phyloP scores from a whole-genome alignment of 2,329 filamentous ascomycete genomes.

The Cladosporium sp. region DNA sequence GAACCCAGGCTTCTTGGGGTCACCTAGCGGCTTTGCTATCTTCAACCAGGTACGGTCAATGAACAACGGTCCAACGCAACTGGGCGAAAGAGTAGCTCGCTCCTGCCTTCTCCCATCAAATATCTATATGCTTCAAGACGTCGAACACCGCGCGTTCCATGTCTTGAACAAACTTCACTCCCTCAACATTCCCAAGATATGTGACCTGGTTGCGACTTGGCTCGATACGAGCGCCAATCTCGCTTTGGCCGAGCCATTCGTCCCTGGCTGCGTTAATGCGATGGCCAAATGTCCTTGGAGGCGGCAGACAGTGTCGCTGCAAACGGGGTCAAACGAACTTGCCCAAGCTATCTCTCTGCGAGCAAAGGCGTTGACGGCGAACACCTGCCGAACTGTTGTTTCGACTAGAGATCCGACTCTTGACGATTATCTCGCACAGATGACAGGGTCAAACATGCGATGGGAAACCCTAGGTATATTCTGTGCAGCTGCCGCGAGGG shows the following conservation, averaged over 20 bases:
- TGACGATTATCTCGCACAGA: conserved; percentile 8
- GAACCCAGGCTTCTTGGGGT: conserved; percentile 38
- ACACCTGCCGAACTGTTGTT: background rate
- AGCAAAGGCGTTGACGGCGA: background rate
- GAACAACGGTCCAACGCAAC: conserved; percentile 10
- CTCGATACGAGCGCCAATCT: conserved; percentile 31
- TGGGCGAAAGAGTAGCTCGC: background rate
- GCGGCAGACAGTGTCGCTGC: conserved; percentile 9
- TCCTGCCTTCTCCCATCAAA: background rate
- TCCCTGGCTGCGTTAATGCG: conserved; percentile 27
- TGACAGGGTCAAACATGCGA: conserved; percentile 27
- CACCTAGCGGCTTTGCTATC: conserved; percentile 35
- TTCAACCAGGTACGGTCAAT: conserved; percentile 35
- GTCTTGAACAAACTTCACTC: background rate
- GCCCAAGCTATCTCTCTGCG: background rate
- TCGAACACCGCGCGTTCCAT: background rate
- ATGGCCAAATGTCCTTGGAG: conserved; percentile 20
- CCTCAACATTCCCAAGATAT: conserved; percentile 20
- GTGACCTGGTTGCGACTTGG: conserved; percentile 31
- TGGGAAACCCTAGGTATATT: conserved; percentile 46
- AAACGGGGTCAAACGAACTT: conserved; percentile 12
- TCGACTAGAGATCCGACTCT: background rate
- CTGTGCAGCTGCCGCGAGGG: conserved; percentile 40
- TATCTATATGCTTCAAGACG: background rate
- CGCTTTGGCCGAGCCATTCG: conserved; percentile 29